Evolutionary conservation across 2,329 filamentous ascomycete species (phyloP).

Genomic region (Shiraia sp.): DNA sequence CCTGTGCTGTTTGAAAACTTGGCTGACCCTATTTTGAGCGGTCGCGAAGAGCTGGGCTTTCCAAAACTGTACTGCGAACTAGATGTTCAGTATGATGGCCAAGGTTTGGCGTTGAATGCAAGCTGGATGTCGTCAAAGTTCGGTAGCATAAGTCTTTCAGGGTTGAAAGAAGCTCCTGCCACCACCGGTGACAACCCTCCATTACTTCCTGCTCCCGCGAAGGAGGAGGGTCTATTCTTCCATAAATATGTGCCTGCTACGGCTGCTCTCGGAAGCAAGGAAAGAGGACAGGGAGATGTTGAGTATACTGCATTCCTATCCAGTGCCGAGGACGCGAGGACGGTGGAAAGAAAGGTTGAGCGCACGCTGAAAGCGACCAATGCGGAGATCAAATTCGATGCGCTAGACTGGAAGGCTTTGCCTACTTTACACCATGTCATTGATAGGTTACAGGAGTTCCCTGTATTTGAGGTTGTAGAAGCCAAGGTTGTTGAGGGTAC

Average conservation of each 20-base stretch:
- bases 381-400: slow-evolving; percentile 54
- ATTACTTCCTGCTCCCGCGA: slow-evolving; percentile 1
- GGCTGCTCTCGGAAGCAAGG: slow-evolving; percentile 44
- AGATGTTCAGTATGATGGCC: slow-evolving; percentile 45
- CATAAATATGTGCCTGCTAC: slow-evolving; percentile 63
- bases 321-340: slow-evolving; percentile 35
- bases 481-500: slow-evolving; percentile 60
- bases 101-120: slow-evolving; percentile 47
- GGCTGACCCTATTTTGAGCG: slow-evolving; percentile 63
- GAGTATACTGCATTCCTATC: slow-evolving; percentile 56
- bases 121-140: slow-evolving; percentile 45
- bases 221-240: slow-evolving; percentile 56
- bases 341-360: slow-evolving; percentile 37
- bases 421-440: slow-evolving; percentile 66
- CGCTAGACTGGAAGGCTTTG: slow-evolving; percentile 57
- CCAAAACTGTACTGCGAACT: slow-evolving; percentile 62
- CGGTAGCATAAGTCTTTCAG: slow-evolving; percentile 32
- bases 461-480: slow-evolving; percentile 59
- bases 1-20: slow-evolving; percentile 62
- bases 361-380: slow-evolving; percentile 45
- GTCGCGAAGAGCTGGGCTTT: slow-evolving; percentile 65
- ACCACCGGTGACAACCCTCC: slow-evolving; percentile 7
- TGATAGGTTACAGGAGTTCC: slow-evolving; percentile 57
- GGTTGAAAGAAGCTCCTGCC: slow-evolving; percentile 17
- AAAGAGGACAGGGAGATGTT: slow-evolving; percentile 55